Percentiles rank a stretch among this genome's conserved stretches.
Evolutionary conservation across 164 flowering plant genomes (phyloP).

Genomic region (Tetrastigma voinierianum): DNA sequence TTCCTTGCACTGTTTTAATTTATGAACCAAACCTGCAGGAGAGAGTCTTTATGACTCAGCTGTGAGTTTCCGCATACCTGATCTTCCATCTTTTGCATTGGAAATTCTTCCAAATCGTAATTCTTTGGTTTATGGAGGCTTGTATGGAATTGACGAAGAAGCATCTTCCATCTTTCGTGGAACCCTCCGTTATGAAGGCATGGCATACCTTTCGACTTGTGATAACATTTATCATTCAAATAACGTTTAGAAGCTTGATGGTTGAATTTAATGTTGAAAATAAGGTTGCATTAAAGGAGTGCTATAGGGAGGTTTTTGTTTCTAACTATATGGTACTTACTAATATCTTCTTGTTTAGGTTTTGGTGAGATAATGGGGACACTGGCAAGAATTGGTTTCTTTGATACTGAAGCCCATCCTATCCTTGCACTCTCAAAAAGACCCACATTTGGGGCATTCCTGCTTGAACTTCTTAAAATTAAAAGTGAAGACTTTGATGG

Average conservation of each 20-base stretch:
- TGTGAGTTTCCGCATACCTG: slow-evolving; percentile 54
- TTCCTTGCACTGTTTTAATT: neutral
- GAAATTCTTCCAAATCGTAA: slow-evolving; percentile 94
- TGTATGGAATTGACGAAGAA: slow-evolving; percentile 77
- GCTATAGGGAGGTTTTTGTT: neutral
- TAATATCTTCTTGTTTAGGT: slow-evolving; percentile 41
- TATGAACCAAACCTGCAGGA: slow-evolving; percentile 48
- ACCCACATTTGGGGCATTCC: slow-evolving; percentile 55
- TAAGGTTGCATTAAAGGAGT: neutral
- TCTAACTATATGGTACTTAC: slow-evolving; percentile 3
- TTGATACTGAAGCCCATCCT: slow-evolving; percentile 51
- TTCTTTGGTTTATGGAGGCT: slow-evolving; percentile 80
- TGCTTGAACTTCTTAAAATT: slow-evolving; percentile 55
- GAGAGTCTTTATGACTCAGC: slow-evolving; percentile 83
- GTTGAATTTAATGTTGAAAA: neutral
- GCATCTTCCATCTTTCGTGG: slow-evolving; percentile 95
- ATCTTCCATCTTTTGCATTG: slow-evolving; percentile 94
- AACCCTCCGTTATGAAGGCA: slow-evolving; percentile 97
- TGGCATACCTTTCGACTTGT: slow-evolving; percentile 4
- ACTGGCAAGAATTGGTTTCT: slow-evolving; percentile 72
- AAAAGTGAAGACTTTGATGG: slow-evolving; percentile 16
- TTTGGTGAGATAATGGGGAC: slow-evolving; percentile 83
- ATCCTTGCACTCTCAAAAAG: slow-evolving; percentile 39
- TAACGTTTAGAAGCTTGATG: neutral
- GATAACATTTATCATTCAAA: neutral